Conservation (phyloP, 2,329 filamentous ascomycete species). For the Arthrobotrys musiformis region DNA sequence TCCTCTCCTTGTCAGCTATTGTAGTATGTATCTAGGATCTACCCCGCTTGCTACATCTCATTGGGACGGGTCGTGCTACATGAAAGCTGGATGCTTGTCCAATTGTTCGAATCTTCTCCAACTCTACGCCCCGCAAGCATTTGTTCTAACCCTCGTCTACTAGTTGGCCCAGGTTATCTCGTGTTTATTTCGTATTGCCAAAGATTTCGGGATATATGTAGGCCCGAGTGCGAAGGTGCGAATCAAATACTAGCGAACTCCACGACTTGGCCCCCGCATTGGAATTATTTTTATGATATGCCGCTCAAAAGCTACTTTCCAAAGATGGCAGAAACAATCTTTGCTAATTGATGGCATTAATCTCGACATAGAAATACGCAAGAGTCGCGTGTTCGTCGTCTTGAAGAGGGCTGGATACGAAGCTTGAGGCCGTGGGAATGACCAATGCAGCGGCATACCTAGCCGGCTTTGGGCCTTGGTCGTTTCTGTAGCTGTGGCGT, state of each 20-base stretch:
- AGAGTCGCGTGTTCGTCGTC: background rate
- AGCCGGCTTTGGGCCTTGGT: slow-evolving; percentile 7
- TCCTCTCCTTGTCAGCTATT: background rate
- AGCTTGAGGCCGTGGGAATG: slow-evolving; percentile 22
- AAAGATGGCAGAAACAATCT: background rate
- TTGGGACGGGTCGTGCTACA: slow-evolving; percentile 31
- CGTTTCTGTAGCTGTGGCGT: slow-evolving; percentile 32
- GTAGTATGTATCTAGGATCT: background rate
- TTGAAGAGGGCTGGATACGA: slow-evolving; percentile 19
- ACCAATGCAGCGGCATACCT: background rate
- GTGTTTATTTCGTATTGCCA: background rate
- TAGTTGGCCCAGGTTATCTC: background rate
- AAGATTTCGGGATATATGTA: background rate
- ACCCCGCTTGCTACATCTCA: slow-evolving; percentile 28
- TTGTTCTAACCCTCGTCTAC: background rate
- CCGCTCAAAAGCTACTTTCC: background rate
- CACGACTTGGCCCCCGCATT: background rate
- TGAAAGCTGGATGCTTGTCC: background rate
- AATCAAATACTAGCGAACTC: background rate
- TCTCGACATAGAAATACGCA: background rate
- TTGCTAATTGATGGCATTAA: slow-evolving; percentile 12
- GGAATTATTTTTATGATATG: background rate
- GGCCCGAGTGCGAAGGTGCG: slow-evolving; percentile 22
- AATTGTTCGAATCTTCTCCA: slow-evolving; percentile 1
- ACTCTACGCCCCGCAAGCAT: background rate